phyloP scores from a whole-genome alignment of 148 eudicot genomes.

The Salicornia ramosissima region DNA sequence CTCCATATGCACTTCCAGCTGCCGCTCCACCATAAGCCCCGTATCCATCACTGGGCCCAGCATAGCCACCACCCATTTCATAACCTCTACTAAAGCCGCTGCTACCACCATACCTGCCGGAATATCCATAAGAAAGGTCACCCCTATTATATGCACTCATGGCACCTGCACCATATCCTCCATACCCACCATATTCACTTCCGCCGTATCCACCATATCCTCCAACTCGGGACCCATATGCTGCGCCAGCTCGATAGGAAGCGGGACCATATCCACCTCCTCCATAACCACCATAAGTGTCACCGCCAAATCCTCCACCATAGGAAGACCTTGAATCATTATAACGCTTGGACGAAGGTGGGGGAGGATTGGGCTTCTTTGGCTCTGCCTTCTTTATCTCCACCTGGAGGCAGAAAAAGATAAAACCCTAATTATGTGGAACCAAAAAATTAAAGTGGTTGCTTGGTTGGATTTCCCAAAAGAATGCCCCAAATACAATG shows the following conservation, averaged over 20 bases:
- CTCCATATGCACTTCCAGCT: constrained; percentile 41
- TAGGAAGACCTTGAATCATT: constrained; percentile 39
- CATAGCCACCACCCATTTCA: constrained; percentile 39
- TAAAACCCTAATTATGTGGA: not conserved
- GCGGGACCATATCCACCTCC: constrained; percentile 40
- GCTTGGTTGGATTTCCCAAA: not conserved
- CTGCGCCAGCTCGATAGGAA: constrained; percentile 37
- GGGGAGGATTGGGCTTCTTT: constrained; percentile 49
- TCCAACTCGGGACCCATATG: constrained; percentile 38
- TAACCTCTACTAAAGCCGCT: constrained; percentile 31
- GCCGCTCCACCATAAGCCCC: constrained; percentile 34
- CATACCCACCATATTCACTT: constrained; percentile 40
- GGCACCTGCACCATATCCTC: constrained; percentile 46
- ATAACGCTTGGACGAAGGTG: constrained; percentile 36
- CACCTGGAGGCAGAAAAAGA: constrained; percentile 34
- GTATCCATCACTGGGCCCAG: constrained; percentile 30
- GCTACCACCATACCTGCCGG: constrained; percentile 42
- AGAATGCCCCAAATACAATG: not conserved
- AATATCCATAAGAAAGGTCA: constrained; percentile 41
- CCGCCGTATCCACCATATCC: constrained; percentile 37
- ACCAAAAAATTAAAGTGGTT: not conserved
- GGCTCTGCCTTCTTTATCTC: constrained; percentile 66
- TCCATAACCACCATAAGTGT: constrained; percentile 40
- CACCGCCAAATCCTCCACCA: constrained; percentile 40
- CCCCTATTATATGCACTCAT: constrained; percentile 43